Percentiles rank a stretch among this genome's conserved stretches.
Evolutionary conservation across 345 rosid genomes (phyloP).

Genomic region (Cardamine resedifolia): DNA sequence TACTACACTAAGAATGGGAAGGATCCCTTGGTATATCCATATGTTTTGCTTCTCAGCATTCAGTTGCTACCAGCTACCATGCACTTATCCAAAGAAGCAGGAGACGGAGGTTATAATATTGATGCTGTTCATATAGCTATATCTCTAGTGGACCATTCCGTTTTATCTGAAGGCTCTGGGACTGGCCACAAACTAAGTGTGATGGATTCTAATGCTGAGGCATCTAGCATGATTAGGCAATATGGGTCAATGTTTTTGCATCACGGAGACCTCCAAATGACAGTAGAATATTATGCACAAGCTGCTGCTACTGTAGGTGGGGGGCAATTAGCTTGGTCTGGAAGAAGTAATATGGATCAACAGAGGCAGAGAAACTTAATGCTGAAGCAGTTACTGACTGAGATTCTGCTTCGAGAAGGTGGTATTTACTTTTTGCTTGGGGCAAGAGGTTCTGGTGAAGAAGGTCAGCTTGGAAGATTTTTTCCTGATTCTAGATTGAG

Average conservation of each 20-base stretch:
- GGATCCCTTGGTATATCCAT: slow-evolving; percentile 95
- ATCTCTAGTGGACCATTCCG: slow-evolving; percentile 77
- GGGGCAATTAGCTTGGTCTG: slow-evolving; percentile 84
- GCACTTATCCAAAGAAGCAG: slow-evolving; percentile 81
- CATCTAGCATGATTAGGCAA: slow-evolving; percentile 88
- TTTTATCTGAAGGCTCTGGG: slow-evolving; percentile 68
- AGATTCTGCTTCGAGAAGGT: slow-evolving; percentile 83
- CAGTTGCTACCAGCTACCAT: slow-evolving; percentile 86
- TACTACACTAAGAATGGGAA: slow-evolving; percentile 95
- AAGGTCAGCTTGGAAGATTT: slow-evolving; percentile 83
- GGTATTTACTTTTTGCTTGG: slow-evolving; percentile 84
- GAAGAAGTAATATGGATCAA: slow-evolving; percentile 77
- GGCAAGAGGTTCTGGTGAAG: slow-evolving; percentile 83
- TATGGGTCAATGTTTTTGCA: slow-evolving; percentile 81
- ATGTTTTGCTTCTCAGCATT: slow-evolving; percentile 80
- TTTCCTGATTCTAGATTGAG: slow-evolving; percentile 59
- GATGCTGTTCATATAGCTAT: slow-evolving; percentile 86
- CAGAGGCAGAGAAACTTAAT: slow-evolving; percentile 83
- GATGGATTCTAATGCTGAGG: slow-evolving; percentile 93
- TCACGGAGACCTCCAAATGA: slow-evolving; percentile 68
- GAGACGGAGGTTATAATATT: slow-evolving; percentile 73
- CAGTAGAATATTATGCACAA: slow-evolving; percentile 93
- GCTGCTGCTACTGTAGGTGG: slow-evolving; percentile 97
- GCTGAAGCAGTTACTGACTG: slow-evolving; percentile 90
- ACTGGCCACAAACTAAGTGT: slow-evolving; percentile 65